Evolutionary conservation across 345 rosid species (phyloP).

Genomic region (Eucalyptus paniculata): DNA sequence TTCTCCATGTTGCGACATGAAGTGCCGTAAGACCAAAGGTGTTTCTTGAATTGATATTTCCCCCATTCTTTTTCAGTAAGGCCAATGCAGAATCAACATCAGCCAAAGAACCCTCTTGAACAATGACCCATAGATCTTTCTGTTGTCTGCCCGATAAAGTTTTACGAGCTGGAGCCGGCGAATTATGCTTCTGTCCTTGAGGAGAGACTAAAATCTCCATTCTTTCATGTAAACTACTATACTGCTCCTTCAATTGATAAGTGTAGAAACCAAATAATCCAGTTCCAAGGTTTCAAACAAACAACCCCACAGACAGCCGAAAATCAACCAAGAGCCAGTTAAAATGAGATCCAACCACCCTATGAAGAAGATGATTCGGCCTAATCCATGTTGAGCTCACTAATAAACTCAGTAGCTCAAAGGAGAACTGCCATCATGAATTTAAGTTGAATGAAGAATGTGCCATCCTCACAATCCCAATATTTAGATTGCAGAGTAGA

Average conservation of each 20-base stretch:
- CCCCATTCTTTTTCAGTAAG: constrained; percentile 72
- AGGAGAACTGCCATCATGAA: neutral
- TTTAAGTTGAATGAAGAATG: neutral
- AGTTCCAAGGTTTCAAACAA: neutral
- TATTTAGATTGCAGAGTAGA: neutral
- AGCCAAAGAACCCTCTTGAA: constrained; percentile 71
- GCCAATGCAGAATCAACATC: constrained; percentile 68
- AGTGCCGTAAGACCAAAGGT: constrained; percentile 75
- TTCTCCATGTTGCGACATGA: constrained; percentile 92
- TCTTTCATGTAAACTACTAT: neutral
- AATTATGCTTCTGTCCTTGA: constrained; percentile 46
- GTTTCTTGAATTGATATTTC: constrained; percentile 63
- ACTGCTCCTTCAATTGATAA: neutral
- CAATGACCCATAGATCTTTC: constrained; percentile 74
- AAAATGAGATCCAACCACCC: neutral
- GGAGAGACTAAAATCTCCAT: constrained; percentile 52
- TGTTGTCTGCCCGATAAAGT: constrained; percentile 15
- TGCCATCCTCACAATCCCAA: neutral
- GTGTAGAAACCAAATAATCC: neutral
- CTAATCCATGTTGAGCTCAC: neutral
- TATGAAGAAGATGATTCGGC: neutral
- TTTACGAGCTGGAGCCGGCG: constrained; percentile 38
- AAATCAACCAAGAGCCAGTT: neutral
- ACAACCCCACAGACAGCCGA: neutral
- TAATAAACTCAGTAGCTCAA: neutral